These are phyloP conservation scores for Chaetoceros tenuissimus DNA, from an alignment of 108 stramenopile genomes.

Conservation along the genomic window DNA sequence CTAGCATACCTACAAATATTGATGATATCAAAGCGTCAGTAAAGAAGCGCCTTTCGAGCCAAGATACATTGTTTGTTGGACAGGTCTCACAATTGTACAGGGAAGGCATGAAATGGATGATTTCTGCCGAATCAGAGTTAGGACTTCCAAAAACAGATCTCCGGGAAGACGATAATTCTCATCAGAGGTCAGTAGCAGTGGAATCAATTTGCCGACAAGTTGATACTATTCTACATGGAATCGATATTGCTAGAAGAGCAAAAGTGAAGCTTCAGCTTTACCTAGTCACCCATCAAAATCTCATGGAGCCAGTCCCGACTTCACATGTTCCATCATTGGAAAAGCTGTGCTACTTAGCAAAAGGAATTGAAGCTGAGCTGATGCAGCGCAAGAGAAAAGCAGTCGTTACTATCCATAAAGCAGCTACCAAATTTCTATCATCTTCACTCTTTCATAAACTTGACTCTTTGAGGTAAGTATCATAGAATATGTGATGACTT, in stretches of 20 bases:
- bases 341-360: slow-evolving; percentile 23
- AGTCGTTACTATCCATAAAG: slow-evolving; percentile 22
- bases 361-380: slow-evolving; percentile 37
- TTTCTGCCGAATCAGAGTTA: not conserved
- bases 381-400: slow-evolving; percentile 25
- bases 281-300: slow-evolving; percentile 22
- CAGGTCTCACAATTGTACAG: slow-evolving; percentile 5
- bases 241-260: slow-evolving; percentile 30
- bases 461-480: slow-evolving; percentile 18
- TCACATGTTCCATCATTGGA: slow-evolving; percentile 14
- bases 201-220: slow-evolving; percentile 20
- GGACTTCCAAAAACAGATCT: not conserved
- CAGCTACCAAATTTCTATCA: slow-evolving; percentile 29
- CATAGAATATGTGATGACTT: too few relatives aligned
- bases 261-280: slow-evolving; percentile 24
- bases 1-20: not conserved
- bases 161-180: not conserved
- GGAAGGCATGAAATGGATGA: not conserved
- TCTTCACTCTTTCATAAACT: slow-evolving; percentile 27
- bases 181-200: slow-evolving; percentile 2
- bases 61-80: slow-evolving; percentile 1
- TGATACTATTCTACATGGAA: slow-evolving; percentile 25
- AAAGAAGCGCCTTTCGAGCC: not conserved
- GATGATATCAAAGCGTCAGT: not conserved
- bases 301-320: slow-evolving; percentile 14